Percentiles rank a stretch among this genome's conserved stretches.
Conservation (phyloP, 164 flowering plant species). For the Aristolochia fimbriata region DNA sequence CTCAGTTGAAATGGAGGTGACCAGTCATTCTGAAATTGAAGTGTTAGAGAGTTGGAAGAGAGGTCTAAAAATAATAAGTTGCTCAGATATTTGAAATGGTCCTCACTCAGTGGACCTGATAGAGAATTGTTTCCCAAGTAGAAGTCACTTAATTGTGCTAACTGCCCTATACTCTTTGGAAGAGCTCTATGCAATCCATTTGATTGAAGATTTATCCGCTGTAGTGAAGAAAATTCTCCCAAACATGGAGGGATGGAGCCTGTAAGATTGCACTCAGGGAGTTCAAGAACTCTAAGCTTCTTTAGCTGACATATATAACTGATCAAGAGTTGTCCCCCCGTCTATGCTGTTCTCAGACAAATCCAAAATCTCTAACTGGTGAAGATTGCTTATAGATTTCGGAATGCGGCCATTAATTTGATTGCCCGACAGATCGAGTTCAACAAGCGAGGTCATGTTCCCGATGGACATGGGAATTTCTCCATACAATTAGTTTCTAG, state of each 20-base stretch:
- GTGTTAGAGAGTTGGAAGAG: not conserved
- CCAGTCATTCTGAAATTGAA: conserved; percentile 1
- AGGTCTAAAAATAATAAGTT: not conserved
- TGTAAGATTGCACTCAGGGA: not conserved
- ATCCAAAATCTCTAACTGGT: not conserved
- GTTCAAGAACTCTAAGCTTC: not conserved
- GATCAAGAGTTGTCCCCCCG: not conserved
- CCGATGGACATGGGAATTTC: conserved; percentile 11
- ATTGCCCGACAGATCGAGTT: not conserved
- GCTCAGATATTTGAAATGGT: not conserved
- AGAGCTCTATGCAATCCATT: not conserved
- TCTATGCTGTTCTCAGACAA: not conserved
- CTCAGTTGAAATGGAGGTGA: conserved; percentile 2
- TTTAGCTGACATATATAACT: conserved; percentile 10
- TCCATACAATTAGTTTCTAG: conserved; percentile 10
- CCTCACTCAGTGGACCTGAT: conserved; percentile 1
- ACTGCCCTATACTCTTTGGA: not conserved
- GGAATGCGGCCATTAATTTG: not conserved
- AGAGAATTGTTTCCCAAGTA: not conserved
- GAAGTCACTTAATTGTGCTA: not conserved
- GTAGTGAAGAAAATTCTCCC: not conserved
- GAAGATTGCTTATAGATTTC: not conserved
- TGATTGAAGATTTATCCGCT: not conserved
- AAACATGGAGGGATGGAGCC: conserved; percentile 29
- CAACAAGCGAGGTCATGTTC: conserved; percentile 1